Evolutionary conservation across 257 asterid genomes (phyloP), one percentile per base, ranked within the genome.

Genomic region (Anisodus tanguticus): DNA sequence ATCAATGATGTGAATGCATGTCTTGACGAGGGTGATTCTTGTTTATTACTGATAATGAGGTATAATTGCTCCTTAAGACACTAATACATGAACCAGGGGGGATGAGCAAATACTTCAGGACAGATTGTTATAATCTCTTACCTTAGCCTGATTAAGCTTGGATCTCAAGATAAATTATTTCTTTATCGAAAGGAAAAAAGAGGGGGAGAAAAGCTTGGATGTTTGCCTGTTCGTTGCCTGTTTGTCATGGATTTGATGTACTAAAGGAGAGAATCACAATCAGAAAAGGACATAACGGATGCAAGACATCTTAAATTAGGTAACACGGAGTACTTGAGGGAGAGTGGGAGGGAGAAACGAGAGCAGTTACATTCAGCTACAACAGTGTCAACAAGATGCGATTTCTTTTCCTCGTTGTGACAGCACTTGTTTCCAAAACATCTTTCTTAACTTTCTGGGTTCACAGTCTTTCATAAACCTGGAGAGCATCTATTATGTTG

Each of bases 1-100:
- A 31, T 66, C 72, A 66, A 66, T 31, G 22, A 68, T 68, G 51
- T 68, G 26, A 68, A 13, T 15, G 51, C 49, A 43, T 71, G 37
- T 4, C 79, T 45, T n/a, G n/a, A 43, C 0, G 0, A n/a, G 79
- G 37, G n/a, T 1, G 58, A 45, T 9, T 71, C 16, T 71, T n/a
- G 58, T 71, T 45, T 71, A 45, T n/a, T 71, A 45, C 31, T 71
- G 58, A 45, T n/a, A 47, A 71, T 71, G 79, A n/a, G n/a, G 17
- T 45, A 8, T 17, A 9, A 17, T 45, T 45, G 35, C 58, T 45
- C 58, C 79, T 71, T 71, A 41, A 70, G 79, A 41, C 54, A 17
- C 79, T 16, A 47, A 71, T 43, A 45, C 79, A 17, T 45, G 55
- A 71, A 45, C 39, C 17, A 26, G n/a, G 7, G 57, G 31, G 17